Base-by-base conservation (phyloP, 805 yeast genomes). In the Pichia cabralensis region DNA sequence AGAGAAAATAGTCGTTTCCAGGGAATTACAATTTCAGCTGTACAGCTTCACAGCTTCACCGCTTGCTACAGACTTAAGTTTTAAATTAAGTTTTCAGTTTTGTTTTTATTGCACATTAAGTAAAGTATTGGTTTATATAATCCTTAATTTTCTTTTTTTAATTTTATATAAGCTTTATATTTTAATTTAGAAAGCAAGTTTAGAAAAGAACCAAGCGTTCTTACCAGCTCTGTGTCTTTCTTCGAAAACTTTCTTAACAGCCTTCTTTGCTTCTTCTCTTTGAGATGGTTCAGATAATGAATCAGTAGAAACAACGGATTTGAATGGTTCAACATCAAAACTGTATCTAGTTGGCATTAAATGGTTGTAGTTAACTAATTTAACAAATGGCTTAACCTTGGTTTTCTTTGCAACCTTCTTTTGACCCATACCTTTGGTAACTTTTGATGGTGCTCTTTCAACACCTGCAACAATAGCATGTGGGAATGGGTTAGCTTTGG, bases 171-270 rank as follows among this genome's bases (percentile, higher is more conserved):
- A 30, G 35, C 35, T 36, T 33, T 24, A 40, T 33, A 22, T 24
- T 33, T 13, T 8, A 13, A 48, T 39, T 55, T 60, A 58, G 50
- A 55, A 58, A 49, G 62, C 58, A 40, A 58, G 55, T 76, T 92
- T 92, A 70, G 95, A 79, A 88, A 92, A 92, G 79, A 92, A 92
- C 98, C 98, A 92, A 75, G 86, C 88, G 88, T 89, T 89, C 82
- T 92, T 86, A 68, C 98, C 98, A 64, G 96, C 85, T 69, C 83
- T 94, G 78, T 89, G 95, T 79, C 86, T 85, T 75, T 89, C 95
- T 76, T 92, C 98, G 64, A 92, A 89, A 65, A 95, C 95, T 79
- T 88, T 83, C 84, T 85, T 92, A 69, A 92, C 85, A 64, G 80
- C 88, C 78, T 92, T 89, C 83, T 88, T 92, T 64, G 97, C 97